Evolutionary conservation across 2,329 filamentous ascomycete species (phyloP), one percentile per base, ranked within the genome.

Genomic region (Fragosphaeria purpurea): DNA sequence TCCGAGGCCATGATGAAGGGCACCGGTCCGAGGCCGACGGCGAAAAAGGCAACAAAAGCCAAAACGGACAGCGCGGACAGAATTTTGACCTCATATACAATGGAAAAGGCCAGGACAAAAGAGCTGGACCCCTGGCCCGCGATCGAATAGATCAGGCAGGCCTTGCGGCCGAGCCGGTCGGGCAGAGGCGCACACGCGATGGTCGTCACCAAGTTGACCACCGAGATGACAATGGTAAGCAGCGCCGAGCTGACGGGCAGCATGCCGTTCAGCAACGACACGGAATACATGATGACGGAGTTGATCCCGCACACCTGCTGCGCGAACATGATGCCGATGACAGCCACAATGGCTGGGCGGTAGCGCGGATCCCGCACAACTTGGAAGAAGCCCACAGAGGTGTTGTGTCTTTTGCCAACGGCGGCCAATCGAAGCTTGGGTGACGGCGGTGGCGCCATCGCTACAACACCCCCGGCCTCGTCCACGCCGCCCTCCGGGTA

Each of bases 231-330:
- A 53, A 97, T 91, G 50, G 91, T 95, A 48, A 98, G 76, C 1
- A 94, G 70, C 0, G 85, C 85, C 0, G 90, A 91, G 55, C 83
- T 88, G 44, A 88, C 80, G 4, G 88, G 85, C 0, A 98, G 77
- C 2, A 97, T 77, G 55, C 82, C 82, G 35, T 85, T 81, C 11
- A 98, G 77, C 1, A 98, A 80, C 1, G 87, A 89, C 6, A 97
- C 93, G 2, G 90, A 95, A 67, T 98, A 98, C 90, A 98, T 96
- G 68, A 97, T 86, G 62, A 97, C 91, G 52, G 86, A 91, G 76
- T 98, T 97, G 70, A 97, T 91, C 44, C 88, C 91, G 52, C 86
- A 91, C 39, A 96, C 75, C 65, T 98, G 93, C 65, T 97, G 93
- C 1, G 87, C 85, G 52, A 90, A 76, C 90, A 97, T 96, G 58